Evolutionary conservation across 108 stramenopile species (phyloP).

Genomic region (Cyclotella atomus): DNA sequence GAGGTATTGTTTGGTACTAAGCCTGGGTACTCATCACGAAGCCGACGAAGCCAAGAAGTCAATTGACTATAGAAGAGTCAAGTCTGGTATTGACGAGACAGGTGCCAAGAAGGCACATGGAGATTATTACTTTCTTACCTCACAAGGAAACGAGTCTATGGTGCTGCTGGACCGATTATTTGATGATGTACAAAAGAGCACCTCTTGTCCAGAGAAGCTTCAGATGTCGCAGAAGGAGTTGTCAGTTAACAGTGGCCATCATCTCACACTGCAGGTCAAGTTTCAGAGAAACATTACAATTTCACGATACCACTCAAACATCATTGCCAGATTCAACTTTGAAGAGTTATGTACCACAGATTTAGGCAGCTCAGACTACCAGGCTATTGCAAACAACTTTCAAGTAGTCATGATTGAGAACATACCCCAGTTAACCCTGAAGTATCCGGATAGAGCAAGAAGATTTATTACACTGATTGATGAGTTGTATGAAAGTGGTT

Average conservation of each 20-base stretch:
- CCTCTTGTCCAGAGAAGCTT: neutral
- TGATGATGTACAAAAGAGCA: neutral
- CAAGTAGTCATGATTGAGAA: slow-evolving; percentile 78
- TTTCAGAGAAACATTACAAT: slow-evolving; percentile 59
- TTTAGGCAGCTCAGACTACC: slow-evolving; percentile 92
- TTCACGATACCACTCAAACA: slow-evolving; percentile 32
- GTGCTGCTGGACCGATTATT: slow-evolving; percentile 34
- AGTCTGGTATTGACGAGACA: slow-evolving; percentile 21
- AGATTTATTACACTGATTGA: slow-evolving; percentile 98
- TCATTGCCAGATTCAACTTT: slow-evolving; percentile 80
- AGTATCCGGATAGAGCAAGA: slow-evolving; percentile 78
- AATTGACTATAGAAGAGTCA: slow-evolving; percentile 37
- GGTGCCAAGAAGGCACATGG: slow-evolving; percentile 15
- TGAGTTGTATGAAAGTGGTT: slow-evolving; percentile 93
- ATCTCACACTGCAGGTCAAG: slow-evolving; percentile 34
- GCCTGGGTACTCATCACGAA: slow-evolving; percentile 43
- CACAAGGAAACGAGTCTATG: slow-evolving; percentile 1
- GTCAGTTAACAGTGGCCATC: neutral
- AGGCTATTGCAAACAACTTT: slow-evolving; percentile 88
- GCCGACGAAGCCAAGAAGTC: neutral
- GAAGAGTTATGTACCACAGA: slow-evolving; percentile 90
- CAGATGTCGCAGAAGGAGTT: neutral
- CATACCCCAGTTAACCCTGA: slow-evolving; percentile 81
- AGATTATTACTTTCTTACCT: slow-evolving; percentile 32
- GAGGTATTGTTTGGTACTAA: slow-evolving; percentile 77